Evolutionary conservation across 1,139 yeast genomes (phyloP).

Genomic region (Candida pseudocylindracea): DNA sequence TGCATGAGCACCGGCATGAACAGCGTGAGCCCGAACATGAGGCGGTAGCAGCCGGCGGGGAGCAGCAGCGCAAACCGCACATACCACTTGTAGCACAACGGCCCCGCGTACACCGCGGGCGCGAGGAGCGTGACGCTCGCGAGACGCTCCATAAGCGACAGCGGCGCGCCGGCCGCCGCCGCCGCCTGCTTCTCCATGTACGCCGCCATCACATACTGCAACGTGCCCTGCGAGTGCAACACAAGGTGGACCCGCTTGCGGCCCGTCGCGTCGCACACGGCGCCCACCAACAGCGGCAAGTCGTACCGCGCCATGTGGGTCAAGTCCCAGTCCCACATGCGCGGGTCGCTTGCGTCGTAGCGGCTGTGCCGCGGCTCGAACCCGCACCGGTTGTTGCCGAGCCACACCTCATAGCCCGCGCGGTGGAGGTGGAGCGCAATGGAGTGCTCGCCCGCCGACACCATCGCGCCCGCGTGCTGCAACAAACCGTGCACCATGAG

Average conservation of each 20-base stretch:
- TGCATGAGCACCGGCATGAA: slow-evolving; percentile 16
- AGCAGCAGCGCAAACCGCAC: slow-evolving; percentile 24
- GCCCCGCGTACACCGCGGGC: slow-evolving; percentile 82
- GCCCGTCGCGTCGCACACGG: slow-evolving; percentile 23
- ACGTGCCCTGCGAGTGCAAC: slow-evolving; percentile 88
- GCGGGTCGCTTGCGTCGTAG: slow-evolving; percentile 9
- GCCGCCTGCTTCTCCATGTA: too few species aligned
- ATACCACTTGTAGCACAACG: slow-evolving; percentile 27
- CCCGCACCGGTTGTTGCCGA: slow-evolving; percentile 83
- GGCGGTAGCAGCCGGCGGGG: not conserved
- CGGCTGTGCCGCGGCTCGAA: slow-evolving; percentile 38
- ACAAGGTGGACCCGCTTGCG: slow-evolving; percentile 32
- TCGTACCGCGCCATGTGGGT: slow-evolving; percentile 61
- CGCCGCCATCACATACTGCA: slow-evolving; percentile 17
- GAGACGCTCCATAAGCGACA: too few species aligned
- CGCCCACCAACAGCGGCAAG: slow-evolving; percentile 46
- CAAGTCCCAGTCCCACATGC: slow-evolving; percentile 75
- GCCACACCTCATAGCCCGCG: slow-evolving; percentile 76
- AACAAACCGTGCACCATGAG: slow-evolving; percentile 68
- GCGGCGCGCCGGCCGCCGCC: too few species aligned
- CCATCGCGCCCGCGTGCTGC: slow-evolving; percentile 69
- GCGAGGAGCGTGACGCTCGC: slow-evolving; percentile 16
- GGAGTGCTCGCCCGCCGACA: slow-evolving; percentile 59
- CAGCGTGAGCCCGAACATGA: not conserved
- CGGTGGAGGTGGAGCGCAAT: slow-evolving; percentile 40